phyloP scores from a whole-genome alignment of 2,329 filamentous ascomycete genomes.

The Lasiodiplodia sp. region DNA sequence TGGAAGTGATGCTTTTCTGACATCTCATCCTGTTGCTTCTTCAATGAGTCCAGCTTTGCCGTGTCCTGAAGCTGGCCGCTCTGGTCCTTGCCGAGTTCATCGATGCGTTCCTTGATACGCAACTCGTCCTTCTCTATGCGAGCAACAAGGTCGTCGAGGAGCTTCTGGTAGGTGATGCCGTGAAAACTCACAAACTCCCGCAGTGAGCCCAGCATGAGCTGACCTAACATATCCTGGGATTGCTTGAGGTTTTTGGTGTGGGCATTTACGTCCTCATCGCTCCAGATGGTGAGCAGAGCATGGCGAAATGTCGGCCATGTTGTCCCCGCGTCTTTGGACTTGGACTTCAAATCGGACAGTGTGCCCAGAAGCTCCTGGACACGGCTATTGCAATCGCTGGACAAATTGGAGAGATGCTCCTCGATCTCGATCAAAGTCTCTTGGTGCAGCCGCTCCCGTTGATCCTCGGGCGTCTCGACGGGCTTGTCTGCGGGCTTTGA shows the following conservation, averaged over 20 bases:
- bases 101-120: background rate
- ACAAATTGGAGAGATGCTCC: slow-evolving; percentile 9
- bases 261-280: background rate
- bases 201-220: slow-evolving; percentile 31
- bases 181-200: slow-evolving; percentile 18
- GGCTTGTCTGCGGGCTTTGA: slow-evolving; percentile 10
- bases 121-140: slow-evolving; percentile 12
- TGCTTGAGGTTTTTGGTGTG: background rate
- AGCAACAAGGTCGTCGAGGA: slow-evolving; percentile 3
- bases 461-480: slow-evolving; percentile 2
- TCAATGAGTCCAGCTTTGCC: slow-evolving; percentile 1
- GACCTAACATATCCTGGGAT: slow-evolving; percentile 30
- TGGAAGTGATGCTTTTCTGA: slow-evolving; percentile 15
- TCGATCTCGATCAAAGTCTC: background rate
- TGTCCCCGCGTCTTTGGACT: background rate
- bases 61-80: slow-evolving; percentile 1
- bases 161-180: background rate
- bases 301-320: slow-evolving; percentile 23
- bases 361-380: slow-evolving; percentile 17
- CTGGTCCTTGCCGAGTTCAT: background rate
- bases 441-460: background rate
- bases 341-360: slow-evolving; percentile 16
- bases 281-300: slow-evolving; percentile 15
- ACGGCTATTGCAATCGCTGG: slow-evolving; percentile 11
- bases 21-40: slow-evolving; percentile 21